phyloP scores from a whole-genome alignment of 2,329 filamentous ascomycete genomes.

The Fulvia fulva region DNA sequence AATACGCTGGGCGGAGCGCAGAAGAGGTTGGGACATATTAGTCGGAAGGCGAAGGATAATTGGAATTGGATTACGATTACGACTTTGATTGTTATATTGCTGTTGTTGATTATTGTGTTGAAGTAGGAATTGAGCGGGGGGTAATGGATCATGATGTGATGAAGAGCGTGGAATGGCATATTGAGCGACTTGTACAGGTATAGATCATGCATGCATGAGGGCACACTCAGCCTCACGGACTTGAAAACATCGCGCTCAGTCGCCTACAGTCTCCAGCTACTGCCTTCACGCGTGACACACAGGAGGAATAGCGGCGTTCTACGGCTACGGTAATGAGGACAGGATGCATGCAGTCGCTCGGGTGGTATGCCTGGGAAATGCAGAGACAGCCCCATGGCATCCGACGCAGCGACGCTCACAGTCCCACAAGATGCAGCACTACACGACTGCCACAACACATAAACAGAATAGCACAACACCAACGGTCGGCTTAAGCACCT shows the following conservation, averaged over 20 bases:
- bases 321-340: background rate
- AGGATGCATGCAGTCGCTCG: background rate
- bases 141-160: background rate
- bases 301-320: too few species aligned
- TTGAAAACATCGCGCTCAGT: too few species aligned
- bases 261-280: too few species aligned
- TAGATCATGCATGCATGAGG: background rate
- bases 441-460: too few species aligned
- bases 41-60: conserved; percentile 73
- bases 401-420: too few species aligned
- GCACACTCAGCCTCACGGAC: background rate
- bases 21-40: conserved; percentile 66
- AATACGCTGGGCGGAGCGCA: conserved; percentile 70
- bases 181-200: background rate
- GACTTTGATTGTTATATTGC: conserved; percentile 71
- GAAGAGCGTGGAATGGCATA: background rate
- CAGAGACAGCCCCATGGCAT: background rate
- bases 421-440: too few species aligned
- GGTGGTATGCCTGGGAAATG: background rate
- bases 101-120: conserved; percentile 76
- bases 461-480: background rate
- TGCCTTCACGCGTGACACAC: too few species aligned
- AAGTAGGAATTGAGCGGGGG: conserved; percentile 52
- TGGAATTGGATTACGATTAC: conserved; percentile 83
- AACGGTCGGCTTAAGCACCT: background rate